Conservation (phyloP, 2,329 filamentous ascomycete genomes). For the Aspergillus bombycis region DNA sequence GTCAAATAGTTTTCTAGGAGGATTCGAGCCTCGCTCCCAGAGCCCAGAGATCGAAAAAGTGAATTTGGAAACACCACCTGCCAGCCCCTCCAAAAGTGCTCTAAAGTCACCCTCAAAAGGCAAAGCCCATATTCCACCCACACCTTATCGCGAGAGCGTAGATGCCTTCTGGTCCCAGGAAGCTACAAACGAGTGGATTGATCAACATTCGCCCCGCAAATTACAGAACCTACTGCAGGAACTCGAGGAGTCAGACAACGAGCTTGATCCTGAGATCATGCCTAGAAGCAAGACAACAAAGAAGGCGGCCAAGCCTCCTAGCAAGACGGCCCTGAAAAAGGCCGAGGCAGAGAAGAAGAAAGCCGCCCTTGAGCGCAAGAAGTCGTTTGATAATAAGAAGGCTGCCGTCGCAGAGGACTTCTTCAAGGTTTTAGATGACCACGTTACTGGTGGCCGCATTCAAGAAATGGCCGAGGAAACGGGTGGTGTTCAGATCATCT, state of each 20-base stretch:
- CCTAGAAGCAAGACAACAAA: conserved; percentile 6
- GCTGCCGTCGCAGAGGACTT: conserved; percentile 57
- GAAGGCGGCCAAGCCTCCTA: conserved; percentile 28
- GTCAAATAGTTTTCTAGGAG: conserved; percentile 9
- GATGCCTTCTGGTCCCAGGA: conserved; percentile 60
- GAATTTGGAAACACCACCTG: conserved; percentile 43
- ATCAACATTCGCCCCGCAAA: conserved; percentile 57
- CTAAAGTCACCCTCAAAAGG: conserved; percentile 54
- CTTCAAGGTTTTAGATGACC: conserved; percentile 58
- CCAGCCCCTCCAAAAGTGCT: conserved; percentile 46
- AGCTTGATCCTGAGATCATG: conserved; percentile 31
- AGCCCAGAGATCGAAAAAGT: conserved; percentile 14
- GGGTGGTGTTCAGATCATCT: conserved; percentile 62
- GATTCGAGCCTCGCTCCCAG: conserved; percentile 13
- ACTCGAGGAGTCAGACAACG: conserved; percentile 42
- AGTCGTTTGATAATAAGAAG: conserved; percentile 59
- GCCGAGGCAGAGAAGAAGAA: conserved; percentile 41
- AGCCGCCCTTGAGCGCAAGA: conserved; percentile 42
- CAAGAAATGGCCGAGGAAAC: conserved; percentile 51
- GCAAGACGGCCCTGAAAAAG: conserved; percentile 45
- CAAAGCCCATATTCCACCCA: conserved; percentile 49
- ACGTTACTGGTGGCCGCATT: conserved; percentile 55
- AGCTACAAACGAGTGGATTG: conserved; percentile 57
- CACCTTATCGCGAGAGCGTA: conserved; percentile 53
- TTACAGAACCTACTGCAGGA: conserved; percentile 30